Base-by-base conservation (phyloP, 768 basidiomycete genomes). In the Ramaria sp. region DNA sequence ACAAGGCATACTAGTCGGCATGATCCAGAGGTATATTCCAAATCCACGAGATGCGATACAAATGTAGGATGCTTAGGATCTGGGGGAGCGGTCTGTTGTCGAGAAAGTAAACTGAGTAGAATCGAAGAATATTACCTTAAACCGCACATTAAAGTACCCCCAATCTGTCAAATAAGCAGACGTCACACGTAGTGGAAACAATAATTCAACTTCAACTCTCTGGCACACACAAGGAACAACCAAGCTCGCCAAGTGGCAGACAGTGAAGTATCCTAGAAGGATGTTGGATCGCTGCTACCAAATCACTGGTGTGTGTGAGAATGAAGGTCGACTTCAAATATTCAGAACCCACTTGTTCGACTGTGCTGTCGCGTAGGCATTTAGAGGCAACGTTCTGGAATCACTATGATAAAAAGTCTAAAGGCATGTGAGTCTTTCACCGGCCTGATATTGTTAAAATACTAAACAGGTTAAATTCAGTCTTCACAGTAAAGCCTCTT, bases 201-300 rank as follows among this genome's bases (percentile, higher is more conserved):
- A 32, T 15, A 42, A 28, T 10, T 18, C 2, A 18, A 8, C 37
- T 3, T 39, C 28, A 18, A 41, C 53, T 13, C 28, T 36, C 53
- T 43, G 16, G 89, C 92, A 71, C 91, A 93, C 50, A 91, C 88
- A 69, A 90, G 93, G 76, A 91, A 95, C 4, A 73, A 60, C 94
- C 94, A 97, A 12, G 84, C 69, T 39, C 90, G 76, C 94, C 94
- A 97, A 4, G 75, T 76, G 61, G 89, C 78, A 55, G 79, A 73
- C 7, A 91, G 65, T 10, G 75, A 77, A 1, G 76, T 80, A 12
- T 74, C 71, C 59, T 75, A 73, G 67, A 78, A 95, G 60, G 81
- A 72, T 3, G 71, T 62, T 59, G 85, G 85, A 56, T 94, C 71
- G 58, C 74, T 83, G 0, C 90, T 88, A 4, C 92, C 91, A 61